Conservation (phyloP, 805 yeast genomes). For the Helenozyma rhizophorensis region DNA sequence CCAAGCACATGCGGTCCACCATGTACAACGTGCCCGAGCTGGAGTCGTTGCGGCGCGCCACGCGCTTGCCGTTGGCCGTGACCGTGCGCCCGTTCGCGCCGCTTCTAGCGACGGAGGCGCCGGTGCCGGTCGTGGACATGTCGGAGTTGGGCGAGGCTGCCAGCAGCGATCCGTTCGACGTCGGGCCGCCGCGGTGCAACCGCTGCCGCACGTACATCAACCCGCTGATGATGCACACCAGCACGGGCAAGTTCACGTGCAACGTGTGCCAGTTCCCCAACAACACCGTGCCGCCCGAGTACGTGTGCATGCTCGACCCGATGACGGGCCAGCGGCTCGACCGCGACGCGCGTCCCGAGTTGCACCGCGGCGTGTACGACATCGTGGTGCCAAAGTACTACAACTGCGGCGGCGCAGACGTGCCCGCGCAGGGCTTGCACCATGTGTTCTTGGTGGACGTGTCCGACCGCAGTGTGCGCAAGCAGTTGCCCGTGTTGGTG, state of each 20-base stretch:
- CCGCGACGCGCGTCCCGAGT: conserved; percentile 63
- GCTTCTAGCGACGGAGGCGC: conserved; percentile 41
- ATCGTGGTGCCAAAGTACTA: conserved; percentile 72
- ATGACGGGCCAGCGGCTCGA: conserved; percentile 61
- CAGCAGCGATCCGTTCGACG: conserved; percentile 24
- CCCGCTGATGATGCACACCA: conserved; percentile 69
- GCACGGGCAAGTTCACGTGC: conserved; percentile 66
- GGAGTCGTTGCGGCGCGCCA: conserved; percentile 61
- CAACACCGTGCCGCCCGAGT: conserved; percentile 63
- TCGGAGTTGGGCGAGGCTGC: conserved; percentile 28
- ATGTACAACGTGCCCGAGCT: conserved; percentile 80
- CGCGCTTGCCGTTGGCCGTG: conserved; percentile 79
- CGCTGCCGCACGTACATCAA: conserved; percentile 90
- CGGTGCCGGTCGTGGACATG: conserved; percentile 68
- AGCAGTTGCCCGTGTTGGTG: conserved; percentile 56
- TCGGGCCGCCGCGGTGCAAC: conserved; percentile 82
- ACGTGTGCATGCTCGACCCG: conserved; percentile 55
- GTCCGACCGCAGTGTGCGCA: conserved; percentile 52
- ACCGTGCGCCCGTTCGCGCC: conserved; percentile 84
- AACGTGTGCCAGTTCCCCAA: conserved; percentile 78
- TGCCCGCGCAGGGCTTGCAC: conserved; percentile 43
- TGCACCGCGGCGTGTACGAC: conserved; percentile 81
- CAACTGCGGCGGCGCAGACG: conserved; percentile 43
- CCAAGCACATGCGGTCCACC: conserved; percentile 71
- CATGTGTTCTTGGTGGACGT: conserved; percentile 75